Evolutionary conservation across 768 basidiomycete genomes (phyloP).

Genomic region (Panaeolus cyanescens): DNA sequence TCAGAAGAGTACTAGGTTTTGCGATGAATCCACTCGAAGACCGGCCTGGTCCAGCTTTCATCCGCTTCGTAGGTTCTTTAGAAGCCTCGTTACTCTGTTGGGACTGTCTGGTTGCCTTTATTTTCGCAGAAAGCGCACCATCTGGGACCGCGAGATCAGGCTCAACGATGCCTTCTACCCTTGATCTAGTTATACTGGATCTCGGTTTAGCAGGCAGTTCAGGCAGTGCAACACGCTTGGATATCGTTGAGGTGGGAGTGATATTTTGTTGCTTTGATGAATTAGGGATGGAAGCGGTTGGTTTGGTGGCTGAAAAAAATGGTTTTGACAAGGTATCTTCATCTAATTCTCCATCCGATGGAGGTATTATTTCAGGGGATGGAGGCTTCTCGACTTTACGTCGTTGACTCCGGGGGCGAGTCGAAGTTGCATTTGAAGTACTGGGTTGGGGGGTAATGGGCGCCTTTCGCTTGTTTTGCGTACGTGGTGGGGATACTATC

Average conservation of each 20-base stretch:
- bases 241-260: background rate
- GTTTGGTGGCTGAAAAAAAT: background rate
- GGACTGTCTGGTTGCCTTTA: background rate
- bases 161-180: background rate
- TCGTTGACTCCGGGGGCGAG: conserved; percentile 2
- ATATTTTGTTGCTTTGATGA: background rate
- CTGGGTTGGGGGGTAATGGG: background rate
- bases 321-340: background rate
- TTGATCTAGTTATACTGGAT: background rate
- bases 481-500: background rate
- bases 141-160: background rate
- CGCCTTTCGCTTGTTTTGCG: background rate
- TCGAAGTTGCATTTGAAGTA: background rate
- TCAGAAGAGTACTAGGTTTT: conserved; percentile 55
- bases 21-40: conserved; percentile 46
- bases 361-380: conserved; percentile 29
- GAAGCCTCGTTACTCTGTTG: background rate
- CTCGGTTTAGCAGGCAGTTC: background rate
- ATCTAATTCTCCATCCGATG: conserved; percentile 32
- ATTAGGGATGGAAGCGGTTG: background rate
- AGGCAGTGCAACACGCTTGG: background rate
- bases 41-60: conserved; percentile 52
- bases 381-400: conserved; percentile 9
- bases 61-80: conserved; percentile 13
- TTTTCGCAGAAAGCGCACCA: background rate